Conservation (phyloP, 352 stramenopile genomes). For the Phytophthora pini region DNA sequence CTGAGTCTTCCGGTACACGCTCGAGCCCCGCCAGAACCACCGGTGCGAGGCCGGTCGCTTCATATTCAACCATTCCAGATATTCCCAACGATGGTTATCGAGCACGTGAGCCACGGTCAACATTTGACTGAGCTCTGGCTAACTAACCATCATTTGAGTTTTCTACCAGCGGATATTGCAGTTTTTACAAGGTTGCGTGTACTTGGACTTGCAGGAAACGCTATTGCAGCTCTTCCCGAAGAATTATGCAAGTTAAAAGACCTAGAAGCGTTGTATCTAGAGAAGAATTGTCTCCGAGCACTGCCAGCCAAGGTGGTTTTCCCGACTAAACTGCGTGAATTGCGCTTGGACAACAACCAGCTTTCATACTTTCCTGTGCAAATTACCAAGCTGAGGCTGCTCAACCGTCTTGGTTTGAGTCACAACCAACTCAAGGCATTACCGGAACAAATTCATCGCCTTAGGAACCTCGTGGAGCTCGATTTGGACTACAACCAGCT, state of each 20-base stretch:
- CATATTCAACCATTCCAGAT: constrained; percentile 35
- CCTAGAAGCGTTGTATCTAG: constrained; percentile 70
- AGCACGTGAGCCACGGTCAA: constrained; percentile 36
- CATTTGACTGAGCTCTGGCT: constrained; percentile 68
- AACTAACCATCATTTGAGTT: constrained; percentile 61
- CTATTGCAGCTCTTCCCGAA: constrained; percentile 49
- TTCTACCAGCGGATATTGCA: constrained; percentile 54
- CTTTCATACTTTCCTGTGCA: constrained; percentile 53
- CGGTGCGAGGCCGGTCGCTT: neutral
- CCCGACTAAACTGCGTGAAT: constrained; percentile 47
- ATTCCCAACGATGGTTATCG: constrained; percentile 51
- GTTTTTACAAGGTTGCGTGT: constrained; percentile 55
- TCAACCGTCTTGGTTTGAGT: constrained; percentile 67
- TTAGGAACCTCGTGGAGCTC: constrained; percentile 68
- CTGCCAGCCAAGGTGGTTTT: constrained; percentile 48
- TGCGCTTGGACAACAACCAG: constrained; percentile 64
- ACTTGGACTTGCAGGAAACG: constrained; percentile 67
- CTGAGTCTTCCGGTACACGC: constrained; percentile 37
- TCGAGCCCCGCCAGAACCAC: constrained; percentile 1
- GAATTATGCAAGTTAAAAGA: constrained; percentile 39
- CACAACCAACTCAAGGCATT: constrained; percentile 56
- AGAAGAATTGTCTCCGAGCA: constrained; percentile 60
- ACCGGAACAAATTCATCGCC: constrained; percentile 53
- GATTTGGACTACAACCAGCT: constrained; percentile 74
- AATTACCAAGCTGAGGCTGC: constrained; percentile 57